Conservation (phyloP, 2,329 filamentous ascomycete species). For the Verruconis gallopava region DNA sequence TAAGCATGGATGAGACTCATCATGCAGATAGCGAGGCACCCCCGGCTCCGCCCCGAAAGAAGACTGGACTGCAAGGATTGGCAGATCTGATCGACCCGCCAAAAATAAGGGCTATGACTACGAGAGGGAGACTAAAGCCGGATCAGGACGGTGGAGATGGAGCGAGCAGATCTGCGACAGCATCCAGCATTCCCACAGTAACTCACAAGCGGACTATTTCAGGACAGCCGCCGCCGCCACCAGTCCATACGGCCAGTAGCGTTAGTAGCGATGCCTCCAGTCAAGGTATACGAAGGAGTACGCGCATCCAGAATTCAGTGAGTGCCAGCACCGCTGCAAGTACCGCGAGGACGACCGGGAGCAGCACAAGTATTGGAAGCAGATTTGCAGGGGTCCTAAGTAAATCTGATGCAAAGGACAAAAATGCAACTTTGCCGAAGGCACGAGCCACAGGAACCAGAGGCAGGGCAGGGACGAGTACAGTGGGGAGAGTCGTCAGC, state of each 20-base stretch:
- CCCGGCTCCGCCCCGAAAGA: constrained; percentile 35
- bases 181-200: constrained; percentile 5
- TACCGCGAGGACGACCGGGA: constrained; percentile 2
- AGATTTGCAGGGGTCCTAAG: constrained; percentile 1
- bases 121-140: constrained; percentile 23
- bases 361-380: background rate
- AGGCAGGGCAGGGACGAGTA: constrained; percentile 58
- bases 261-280: background rate
- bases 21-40: constrained; percentile 22
- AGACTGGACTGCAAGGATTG: constrained; percentile 13
- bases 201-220: constrained; percentile 72
- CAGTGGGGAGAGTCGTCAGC: constrained; percentile 75
- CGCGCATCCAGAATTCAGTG: constrained; percentile 39
- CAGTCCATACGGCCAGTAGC: constrained; percentile 12
- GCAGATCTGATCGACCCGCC: constrained; percentile 18
- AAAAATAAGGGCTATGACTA: constrained; percentile 26
- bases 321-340: no score
- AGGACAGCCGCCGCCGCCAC: constrained; percentile 47
- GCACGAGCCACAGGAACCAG: constrained; percentile 69
- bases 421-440: constrained; percentile 68
- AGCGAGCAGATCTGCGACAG: background rate
- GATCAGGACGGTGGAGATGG: background rate
- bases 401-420: constrained; percentile 27
- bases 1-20: constrained; percentile 26
- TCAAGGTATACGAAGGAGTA: constrained; percentile 55